Base-by-base conservation (phyloP, 140 eudicot species). In the Stevia rebaudiana region DNA sequence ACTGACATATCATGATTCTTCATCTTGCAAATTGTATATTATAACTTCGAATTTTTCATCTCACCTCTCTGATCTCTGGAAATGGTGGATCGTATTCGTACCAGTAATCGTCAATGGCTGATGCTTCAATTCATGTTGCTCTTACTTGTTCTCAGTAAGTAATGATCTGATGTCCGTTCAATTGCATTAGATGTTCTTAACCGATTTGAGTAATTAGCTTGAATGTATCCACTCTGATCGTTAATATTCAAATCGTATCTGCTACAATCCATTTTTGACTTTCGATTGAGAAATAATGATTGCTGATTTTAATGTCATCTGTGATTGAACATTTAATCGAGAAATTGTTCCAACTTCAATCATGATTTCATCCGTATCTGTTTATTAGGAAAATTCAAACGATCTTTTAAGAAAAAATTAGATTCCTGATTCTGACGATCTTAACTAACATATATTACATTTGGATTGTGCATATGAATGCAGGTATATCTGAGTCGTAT, bases 141-240 rank as follows among this genome's bases (percentile, higher is more conserved):
- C 8, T 56, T 68, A 10, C 41, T 65, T 31, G 46, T 65, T 56
- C 10, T 73, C 3, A 0, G 78, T 74, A 57, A 74, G 79, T 67
- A 25, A 51, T 2, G 21, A 39, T 47, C 22, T 1, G 3, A 11
- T 16, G 25, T 74, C 35, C 21, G 5, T 67, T 16, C 31, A 11
- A 35, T 8, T 12, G 25, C 17, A 28, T 23, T 12, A 12, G 17
- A 23, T 46, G 22, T 23, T 15, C 2, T 12, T 42, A 3, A 47
- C 5, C 15, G 8, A 11, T 35, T 33, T 16, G 10, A 17, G 65
- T 33, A 57, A 50, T 19, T 50, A 50, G 56, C 56, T 50, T 18
- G 31, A 50, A 25, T 33, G n/a, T n/a, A n/a, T n/a, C n/a, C n/a
- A n/a, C n/a, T n/a, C n/a, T n/a, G n/a, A n/a, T 17, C 24, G 18